These are phyloP conservation scores for Arctium lappa DNA, from an alignment of 129 eudicot genomes.

Conservation along the genomic window DNA sequence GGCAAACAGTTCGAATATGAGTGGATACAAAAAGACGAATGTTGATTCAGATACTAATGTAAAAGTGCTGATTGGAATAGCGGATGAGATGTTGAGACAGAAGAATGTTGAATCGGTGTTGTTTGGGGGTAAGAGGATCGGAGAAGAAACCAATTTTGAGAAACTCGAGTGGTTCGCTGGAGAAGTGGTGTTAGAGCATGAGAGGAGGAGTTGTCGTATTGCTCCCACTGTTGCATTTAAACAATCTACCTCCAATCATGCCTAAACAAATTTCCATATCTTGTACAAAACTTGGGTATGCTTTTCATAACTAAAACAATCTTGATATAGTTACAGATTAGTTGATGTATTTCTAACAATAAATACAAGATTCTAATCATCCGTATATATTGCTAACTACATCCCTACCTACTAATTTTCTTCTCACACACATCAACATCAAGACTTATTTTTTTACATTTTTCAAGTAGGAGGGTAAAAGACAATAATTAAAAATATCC, in stretches of 20 bases:
- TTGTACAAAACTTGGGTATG: conserved; percentile 4
- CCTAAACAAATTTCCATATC: neutral
- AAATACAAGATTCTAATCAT: too few species aligned
- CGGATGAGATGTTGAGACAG: conserved; percentile 80
- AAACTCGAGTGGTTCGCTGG: conserved; percentile 91
- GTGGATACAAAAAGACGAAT: conserved; percentile 37
- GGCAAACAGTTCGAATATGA: conserved; percentile 62
- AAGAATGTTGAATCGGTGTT: conserved; percentile 76
- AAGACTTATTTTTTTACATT: too few species aligned
- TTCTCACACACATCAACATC: too few species aligned
- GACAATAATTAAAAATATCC: too few species aligned
- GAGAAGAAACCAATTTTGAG: conserved; percentile 67
- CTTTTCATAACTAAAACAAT: neutral
- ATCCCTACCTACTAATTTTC: too few species aligned
- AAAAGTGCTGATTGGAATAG: conserved; percentile 42
- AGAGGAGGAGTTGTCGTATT: conserved; percentile 74
- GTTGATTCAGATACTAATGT: conserved; percentile 61
- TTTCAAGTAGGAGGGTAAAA: too few species aligned
- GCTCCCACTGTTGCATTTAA: conserved; percentile 92
- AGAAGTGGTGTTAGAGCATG: conserved; percentile 82
- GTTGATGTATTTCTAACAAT: too few species aligned
- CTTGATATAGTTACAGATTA: neutral
- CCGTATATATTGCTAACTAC: too few species aligned
- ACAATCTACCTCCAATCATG: conserved; percentile 43
- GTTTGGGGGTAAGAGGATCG: conserved; percentile 68